These are phyloP conservation scores for Euptelea pleiosperma DNA, from an alignment of 164 flowering plant species.

Conservation along the genomic window DNA sequence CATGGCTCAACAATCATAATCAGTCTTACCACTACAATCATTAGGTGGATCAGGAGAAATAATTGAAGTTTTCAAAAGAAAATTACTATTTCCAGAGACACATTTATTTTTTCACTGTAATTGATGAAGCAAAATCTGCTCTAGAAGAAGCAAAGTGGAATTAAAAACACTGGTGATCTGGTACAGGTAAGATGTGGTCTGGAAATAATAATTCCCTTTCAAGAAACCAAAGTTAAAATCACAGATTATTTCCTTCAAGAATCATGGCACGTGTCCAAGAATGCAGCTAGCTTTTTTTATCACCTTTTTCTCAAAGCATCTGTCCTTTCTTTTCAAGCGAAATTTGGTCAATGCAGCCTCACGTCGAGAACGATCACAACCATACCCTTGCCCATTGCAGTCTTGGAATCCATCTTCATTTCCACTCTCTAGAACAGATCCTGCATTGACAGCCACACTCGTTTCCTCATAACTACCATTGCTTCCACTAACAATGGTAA, in stretches of 20 bases:
- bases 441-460: conserved; percentile 14
- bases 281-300: not conserved
- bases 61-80: not conserved
- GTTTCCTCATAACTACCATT: conserved; percentile 22
- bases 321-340: conserved; percentile 49
- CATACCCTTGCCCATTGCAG: conserved; percentile 21
- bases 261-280: not conserved
- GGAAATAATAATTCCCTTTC: too few relatives aligned
- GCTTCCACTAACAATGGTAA: conserved; percentile 17
- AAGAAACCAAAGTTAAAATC: not conserved
- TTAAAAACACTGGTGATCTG: too few relatives aligned
- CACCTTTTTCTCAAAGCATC: conserved; percentile 63
- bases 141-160: too few relatives aligned
- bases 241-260: not conserved
- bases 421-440: conserved; percentile 12
- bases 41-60: not conserved
- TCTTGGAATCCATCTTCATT: conserved; percentile 20
- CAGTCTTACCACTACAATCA: too few relatives aligned
- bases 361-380: conserved; percentile 31
- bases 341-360: conserved; percentile 51
- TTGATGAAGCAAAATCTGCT: too few relatives aligned
- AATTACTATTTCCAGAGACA: too few relatives aligned
- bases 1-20: not conserved
- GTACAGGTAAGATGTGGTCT: too few relatives aligned
- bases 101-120: too few relatives aligned